A percentile compares a stretch with the other conserved stretches of the same genome.
These are phyloP conservation scores for Claviceps maximensis DNA, from an alignment of 2,329 filamentous ascomycete genomes.

Conservation along the genomic window DNA sequence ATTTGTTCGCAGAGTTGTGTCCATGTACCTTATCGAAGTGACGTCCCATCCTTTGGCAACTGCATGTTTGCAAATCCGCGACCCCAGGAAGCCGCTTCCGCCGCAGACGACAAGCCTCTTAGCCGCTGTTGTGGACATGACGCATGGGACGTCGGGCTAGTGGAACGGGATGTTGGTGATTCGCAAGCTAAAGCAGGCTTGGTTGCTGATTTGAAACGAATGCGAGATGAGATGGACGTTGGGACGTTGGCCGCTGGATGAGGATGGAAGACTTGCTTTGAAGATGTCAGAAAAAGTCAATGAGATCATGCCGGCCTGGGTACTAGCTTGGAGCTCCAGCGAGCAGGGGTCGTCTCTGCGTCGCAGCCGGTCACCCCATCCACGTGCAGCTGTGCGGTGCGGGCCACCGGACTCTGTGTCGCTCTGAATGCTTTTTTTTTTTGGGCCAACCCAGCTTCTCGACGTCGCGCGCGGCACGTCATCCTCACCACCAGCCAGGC, in stretches of 20 bases:
- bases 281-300: not conserved
- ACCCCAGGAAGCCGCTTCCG: conserved; percentile 83
- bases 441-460: not conserved
- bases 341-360: not conserved
- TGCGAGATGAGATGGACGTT: not conserved
- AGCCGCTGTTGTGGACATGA: conserved; percentile 35
- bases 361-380: not conserved
- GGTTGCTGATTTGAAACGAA: not conserved
- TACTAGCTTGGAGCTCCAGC: not conserved
- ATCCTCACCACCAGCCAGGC: not conserved
- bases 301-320: not conserved
- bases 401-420: too few species aligned
- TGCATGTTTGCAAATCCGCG: conserved; percentile 81
- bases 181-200: not conserved
- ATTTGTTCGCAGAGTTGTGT: not conserved
- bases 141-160: not conserved
- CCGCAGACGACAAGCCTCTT: conserved; percentile 86
- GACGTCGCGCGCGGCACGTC: not conserved
- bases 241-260: not conserved
- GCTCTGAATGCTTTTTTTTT: not conserved
- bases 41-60: conserved; percentile 81
- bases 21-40: conserved; percentile 68
- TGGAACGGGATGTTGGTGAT: not conserved
- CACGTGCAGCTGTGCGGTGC: not conserved
- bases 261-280: not conserved